Percentiles rank a stretch among this genome's conserved stretches.
phyloP scores from a whole-genome alignment of 352 stramenopile genomes.

The Globisporangium alternatum region DNA sequence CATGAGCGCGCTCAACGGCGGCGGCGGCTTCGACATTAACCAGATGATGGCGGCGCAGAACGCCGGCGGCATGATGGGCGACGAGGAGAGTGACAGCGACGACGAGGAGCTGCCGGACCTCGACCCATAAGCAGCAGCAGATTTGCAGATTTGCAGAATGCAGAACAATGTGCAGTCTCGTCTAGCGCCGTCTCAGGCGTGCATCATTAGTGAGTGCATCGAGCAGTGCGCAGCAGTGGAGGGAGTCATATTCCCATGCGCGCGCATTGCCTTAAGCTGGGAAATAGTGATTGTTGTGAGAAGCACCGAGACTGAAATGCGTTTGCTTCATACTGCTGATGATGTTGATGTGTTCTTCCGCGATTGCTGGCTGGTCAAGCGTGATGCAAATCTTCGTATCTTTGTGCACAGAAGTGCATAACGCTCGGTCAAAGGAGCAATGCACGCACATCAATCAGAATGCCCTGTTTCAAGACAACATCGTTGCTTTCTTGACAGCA shows the following conservation, averaged over 20 bases:
- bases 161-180: neutral
- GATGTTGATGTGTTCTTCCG: neutral
- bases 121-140: constrained; percentile 47
- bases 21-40: constrained; percentile 94
- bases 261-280: neutral
- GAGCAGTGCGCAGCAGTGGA: no score
- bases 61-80: constrained; percentile 57
- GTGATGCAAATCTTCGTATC: neutral
- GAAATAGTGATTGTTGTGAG: neutral
- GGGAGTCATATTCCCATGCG: neutral
- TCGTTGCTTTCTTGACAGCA: neutral
- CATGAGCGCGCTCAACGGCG: constrained; percentile 83
- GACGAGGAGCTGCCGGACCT: constrained; percentile 86
- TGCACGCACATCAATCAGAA: no score
- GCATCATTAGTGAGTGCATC: no score
- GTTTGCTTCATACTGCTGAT: neutral
- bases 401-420: neutral
- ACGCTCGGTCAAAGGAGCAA: neutral
- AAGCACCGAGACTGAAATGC: neutral
- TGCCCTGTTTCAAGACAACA: neutral
- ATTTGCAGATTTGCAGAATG: neutral
- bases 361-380: neutral
- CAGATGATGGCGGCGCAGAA: constrained; percentile 91
- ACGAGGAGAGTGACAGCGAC: constrained; percentile 64
- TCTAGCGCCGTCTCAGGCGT: neutral